Evolutionary conservation across 805 yeast genomes (phyloP), one percentile per base, ranked within the genome.

Genomic region (Starmerella cellae): DNA sequence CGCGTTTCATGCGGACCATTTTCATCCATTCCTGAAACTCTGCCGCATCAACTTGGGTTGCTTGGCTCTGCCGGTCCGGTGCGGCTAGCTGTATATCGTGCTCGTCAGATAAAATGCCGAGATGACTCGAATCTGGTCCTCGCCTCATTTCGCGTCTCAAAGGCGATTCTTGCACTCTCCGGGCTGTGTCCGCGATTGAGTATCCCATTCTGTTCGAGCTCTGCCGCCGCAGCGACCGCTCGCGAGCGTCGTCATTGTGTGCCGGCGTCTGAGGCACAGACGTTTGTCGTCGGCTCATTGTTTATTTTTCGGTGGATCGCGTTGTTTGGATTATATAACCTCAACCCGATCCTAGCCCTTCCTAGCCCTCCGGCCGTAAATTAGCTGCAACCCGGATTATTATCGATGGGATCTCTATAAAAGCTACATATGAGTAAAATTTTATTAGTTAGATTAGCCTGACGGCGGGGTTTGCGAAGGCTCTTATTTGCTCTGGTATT

Each of bases 11-110:
- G 1, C 84, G 79, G 68, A 82, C 70, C 46, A 52, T 35, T 47
- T 77, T 75, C 65, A 82, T 77, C 91, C 93, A 82, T 58, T 73
- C 73, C 51, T 82, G 88, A 52, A 79, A 80, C 53, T 77, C 62
- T 6, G 35, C 44, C 22, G 39, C 29, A 10, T 23, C 38, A 10
- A 32, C 38, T n/a, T 16, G 35, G 6, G 35, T 30, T 17, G 29
- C 9, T 24, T 21, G 35, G 14, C n/a, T 6, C 24, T 8, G 8
- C 34, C 16, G 30, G 37, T 3, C 37, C n/a, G n/a, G n/a, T n/a
- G n/a, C n/a, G 30, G 20, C 39, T 8, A 3, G 18, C 9, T 14
- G 11, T 14, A 8, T 17, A 9, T 6, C 16, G 39, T n/a, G n/a
- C n/a, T n/a, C n/a, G n/a, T n/a, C n/a, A n/a, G n/a, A n/a, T n/a